A percentile compares a stretch with the other conserved stretches of the same genome.
Evolutionary conservation across 2,329 filamentous ascomycete genomes (phyloP).

Genomic region (Fusarium abutilonis): DNA sequence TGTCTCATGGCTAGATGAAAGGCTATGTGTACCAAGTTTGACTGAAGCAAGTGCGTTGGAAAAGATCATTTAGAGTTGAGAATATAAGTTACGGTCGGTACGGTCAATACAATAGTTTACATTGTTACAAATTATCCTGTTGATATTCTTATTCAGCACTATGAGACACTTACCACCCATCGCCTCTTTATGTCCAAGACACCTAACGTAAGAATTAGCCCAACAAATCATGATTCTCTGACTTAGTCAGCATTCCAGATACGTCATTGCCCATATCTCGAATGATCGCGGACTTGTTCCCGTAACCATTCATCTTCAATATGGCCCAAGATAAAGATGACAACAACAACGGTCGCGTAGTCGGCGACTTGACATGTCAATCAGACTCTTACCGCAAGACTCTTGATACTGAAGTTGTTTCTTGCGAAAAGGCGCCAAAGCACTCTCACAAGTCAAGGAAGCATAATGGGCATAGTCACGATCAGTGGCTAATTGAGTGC

Average conservation of each 20-base stretch:
- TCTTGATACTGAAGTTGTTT: conserved; percentile 43
- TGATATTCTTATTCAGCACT: too few relatives aligned
- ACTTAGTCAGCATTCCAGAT: conserved; percentile 31
- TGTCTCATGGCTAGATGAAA: too few relatives aligned
- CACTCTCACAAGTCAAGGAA: conserved; percentile 36
- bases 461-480: conserved; percentile 36
- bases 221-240: neutral
- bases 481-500: conserved; percentile 47
- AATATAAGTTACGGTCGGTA: too few relatives aligned
- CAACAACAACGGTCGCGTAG: conserved; percentile 14
- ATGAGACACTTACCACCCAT: too few relatives aligned
- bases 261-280: conserved; percentile 16
- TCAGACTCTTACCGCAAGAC: conserved; percentile 42
- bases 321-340: conserved; percentile 14
- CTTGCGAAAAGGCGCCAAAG: conserved; percentile 42
- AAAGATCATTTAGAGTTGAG: too few relatives aligned
- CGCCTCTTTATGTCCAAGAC: neutral
- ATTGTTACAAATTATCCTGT: too few relatives aligned
- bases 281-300: neutral
- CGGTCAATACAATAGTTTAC: too few relatives aligned
- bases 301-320: conserved; percentile 1
- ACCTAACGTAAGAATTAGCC: neutral
- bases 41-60: too few relatives aligned
- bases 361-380: conserved; percentile 47
- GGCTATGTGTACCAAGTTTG: too few relatives aligned